Percentiles rank a stretch among this genome's conserved stretches.
These are phyloP conservation scores for Globisporangium cylindrosporum DNA, from an alignment of 352 stramenopile genomes.

Conservation along the genomic window DNA sequence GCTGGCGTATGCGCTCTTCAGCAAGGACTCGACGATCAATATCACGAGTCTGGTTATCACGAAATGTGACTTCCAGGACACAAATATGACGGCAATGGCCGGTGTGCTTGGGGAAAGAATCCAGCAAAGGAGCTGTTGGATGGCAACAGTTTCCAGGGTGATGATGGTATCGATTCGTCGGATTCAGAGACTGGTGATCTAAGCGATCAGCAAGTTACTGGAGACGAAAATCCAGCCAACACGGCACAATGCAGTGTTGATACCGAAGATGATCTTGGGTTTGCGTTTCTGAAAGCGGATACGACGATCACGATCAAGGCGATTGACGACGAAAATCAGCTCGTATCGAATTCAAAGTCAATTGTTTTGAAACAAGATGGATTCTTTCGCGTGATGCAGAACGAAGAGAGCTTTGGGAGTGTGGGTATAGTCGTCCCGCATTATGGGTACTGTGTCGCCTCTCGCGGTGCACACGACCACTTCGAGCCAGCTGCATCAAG, in stretches of 20 bases:
- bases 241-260: not conserved
- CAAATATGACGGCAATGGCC: slow-evolving; percentile 23
- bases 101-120: slow-evolving; percentile 20
- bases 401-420: not conserved
- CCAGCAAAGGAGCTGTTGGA: slow-evolving; percentile 28
- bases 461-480: not conserved
- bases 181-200: not conserved
- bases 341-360: not conserved
- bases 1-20: slow-evolving; percentile 15
- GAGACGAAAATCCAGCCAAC: too few species aligned
- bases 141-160: not conserved
- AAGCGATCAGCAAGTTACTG: not conserved
- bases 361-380: not conserved
- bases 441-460: slow-evolving; percentile 2
- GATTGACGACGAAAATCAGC: not conserved
- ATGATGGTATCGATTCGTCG: not conserved
- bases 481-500: not conserved
- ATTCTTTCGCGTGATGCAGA: slow-evolving; percentile 8
- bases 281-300: not conserved
- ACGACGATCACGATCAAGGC: not conserved
- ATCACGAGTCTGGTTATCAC: not conserved
- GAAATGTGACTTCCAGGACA: not conserved
- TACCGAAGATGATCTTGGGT: not conserved
- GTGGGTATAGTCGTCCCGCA: slow-evolving; percentile 6
- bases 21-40: slow-evolving; percentile 6